phyloP scores from a whole-genome alignment of 2,329 filamentous ascomycete genomes.

The Talaromyces amestolkiae region DNA sequence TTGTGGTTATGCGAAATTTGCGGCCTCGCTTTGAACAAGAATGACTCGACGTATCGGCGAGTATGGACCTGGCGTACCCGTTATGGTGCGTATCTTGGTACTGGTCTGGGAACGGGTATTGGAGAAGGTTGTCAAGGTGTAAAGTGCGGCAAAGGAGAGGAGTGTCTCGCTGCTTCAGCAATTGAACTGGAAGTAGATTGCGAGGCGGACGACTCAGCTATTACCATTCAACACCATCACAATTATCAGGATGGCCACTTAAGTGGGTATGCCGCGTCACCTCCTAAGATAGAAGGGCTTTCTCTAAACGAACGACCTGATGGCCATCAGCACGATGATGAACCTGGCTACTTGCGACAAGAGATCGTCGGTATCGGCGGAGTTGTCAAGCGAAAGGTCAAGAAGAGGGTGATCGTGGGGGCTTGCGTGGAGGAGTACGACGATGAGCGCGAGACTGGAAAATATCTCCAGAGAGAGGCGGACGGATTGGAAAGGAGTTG shows the following conservation, averaged over 20 bases:
- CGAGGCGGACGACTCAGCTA: conserved; percentile 70
- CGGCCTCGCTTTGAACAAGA: conserved; percentile 63
- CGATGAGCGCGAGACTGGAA: conserved; percentile 66
- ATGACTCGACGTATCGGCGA: conserved; percentile 58
- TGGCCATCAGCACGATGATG: conserved; percentile 37
- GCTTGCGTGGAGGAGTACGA: conserved; percentile 83
- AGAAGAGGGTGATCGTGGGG: conserved; percentile 76
- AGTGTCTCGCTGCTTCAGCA: conserved; percentile 72
- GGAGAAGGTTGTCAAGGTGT: conserved; percentile 86
- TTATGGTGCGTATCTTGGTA: conserved; percentile 73
- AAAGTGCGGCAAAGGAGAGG: conserved; percentile 74
- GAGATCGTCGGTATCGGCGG: conserved; percentile 92
- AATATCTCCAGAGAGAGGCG: conserved; percentile 69
- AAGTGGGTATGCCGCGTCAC: neutral
- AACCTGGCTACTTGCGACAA: conserved; percentile 74
- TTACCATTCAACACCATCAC: conserved; percentile 33
- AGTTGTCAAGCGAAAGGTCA: conserved; percentile 81
- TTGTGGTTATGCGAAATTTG: conserved; percentile 88
- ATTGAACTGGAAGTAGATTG: conserved; percentile 84
- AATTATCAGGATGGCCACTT: conserved; percentile 18
- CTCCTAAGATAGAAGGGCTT: neutral
- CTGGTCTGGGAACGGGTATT: conserved; percentile 78
- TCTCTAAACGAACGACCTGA: conserved; percentile 16
- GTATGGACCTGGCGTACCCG: conserved; percentile 89
- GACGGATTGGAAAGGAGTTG: conserved; percentile 69